Conservation (phyloP, 2,329 filamentous ascomycete genomes). For the Colletotrichum euphorbiae region DNA sequence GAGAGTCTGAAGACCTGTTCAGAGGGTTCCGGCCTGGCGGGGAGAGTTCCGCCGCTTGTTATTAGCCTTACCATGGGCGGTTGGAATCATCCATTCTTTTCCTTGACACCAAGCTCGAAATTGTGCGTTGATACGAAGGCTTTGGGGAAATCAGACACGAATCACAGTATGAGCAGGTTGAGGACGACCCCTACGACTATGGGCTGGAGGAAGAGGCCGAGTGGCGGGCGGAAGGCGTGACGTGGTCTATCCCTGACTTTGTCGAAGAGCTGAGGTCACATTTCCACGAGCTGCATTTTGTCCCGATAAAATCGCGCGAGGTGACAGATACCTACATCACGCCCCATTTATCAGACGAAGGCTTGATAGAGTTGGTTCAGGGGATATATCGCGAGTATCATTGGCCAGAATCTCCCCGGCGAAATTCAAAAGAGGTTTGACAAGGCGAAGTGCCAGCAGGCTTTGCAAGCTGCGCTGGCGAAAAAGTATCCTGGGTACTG, state of each 20-base stretch:
- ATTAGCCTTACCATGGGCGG: constrained; percentile 18
- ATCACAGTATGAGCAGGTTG: background rate
- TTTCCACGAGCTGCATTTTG: constrained; percentile 42
- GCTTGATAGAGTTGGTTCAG: constrained; percentile 27
- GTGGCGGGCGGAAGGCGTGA: constrained; percentile 42
- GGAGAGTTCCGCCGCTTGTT: constrained; percentile 21
- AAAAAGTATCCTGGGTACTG: too few species aligned
- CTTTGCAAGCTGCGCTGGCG: background rate
- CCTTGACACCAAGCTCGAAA: constrained; percentile 45
- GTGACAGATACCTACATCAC: constrained; percentile 25
- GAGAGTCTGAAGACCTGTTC: constrained; percentile 7
- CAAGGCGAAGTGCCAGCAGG: constrained; percentile 42
- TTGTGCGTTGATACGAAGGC: constrained; percentile 45
- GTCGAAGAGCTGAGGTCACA: constrained; percentile 44
- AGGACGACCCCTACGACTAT: constrained; percentile 43
- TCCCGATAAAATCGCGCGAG: constrained; percentile 41
- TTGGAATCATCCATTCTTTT: constrained; percentile 38
- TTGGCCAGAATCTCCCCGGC: constrained; percentile 44
- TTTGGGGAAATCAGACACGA: constrained; percentile 24
- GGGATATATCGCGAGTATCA: constrained; percentile 48
- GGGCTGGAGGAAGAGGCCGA: constrained; percentile 42
- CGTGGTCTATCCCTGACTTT: constrained; percentile 43
- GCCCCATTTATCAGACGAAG: constrained; percentile 19
- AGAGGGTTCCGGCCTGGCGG: constrained; percentile 36
- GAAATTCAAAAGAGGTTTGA: constrained; percentile 41